Base-by-base conservation (phyloP, 306 rosid genomes). In the Begonia loranthoides region DNA sequence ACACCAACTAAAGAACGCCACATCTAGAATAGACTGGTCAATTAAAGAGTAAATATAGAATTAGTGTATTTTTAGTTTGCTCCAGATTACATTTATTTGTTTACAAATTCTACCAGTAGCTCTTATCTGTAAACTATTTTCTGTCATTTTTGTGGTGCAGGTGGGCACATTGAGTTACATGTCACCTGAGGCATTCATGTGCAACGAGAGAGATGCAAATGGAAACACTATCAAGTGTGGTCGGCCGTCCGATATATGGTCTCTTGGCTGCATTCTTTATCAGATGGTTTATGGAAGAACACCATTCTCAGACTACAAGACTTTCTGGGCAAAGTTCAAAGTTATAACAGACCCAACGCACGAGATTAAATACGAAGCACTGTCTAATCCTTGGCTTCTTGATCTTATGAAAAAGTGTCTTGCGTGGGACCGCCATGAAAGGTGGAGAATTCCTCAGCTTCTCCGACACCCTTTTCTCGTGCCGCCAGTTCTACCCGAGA, bases 151-250 rank as follows among this genome's bases (percentile, higher is more conserved):
- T 53, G 45, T 59, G 11, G 15, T 63, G 45, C 70, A 88, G 95
- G 95, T 82, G 43, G 97, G 97, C 57, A 84, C 97, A 45, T 72
- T 89, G 57, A 89, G 95, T 71, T 89, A 84, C 79, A 88, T 89
- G 97, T 84, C 97, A 56, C 97, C 97, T 2, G 95, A 89, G 69
- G 97, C 97, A 66, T 89, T 89, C 56, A 55, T 89, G 97, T 84
- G 97, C 75, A 89, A 84, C 45, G 95, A 89, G 66, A 75, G 44
- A 62, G 97, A 89, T 70, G 95, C 79, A 7, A 76, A 77, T 13
- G 97, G 95, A 73, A 81, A 81, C 76, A 69, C 73, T 17, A 89
- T 89, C 58, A 89, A 89, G 64, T 84, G 95, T 62, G 97, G 97
- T 56, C 76, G 95, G 54, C 81, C 95, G 40, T 89, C 97, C 15